Evolutionary conservation across 495 filamentous ascomycete species (phyloP), one percentile per base, ranked within the genome.

Genomic region (Lophiotrema nucula): DNA sequence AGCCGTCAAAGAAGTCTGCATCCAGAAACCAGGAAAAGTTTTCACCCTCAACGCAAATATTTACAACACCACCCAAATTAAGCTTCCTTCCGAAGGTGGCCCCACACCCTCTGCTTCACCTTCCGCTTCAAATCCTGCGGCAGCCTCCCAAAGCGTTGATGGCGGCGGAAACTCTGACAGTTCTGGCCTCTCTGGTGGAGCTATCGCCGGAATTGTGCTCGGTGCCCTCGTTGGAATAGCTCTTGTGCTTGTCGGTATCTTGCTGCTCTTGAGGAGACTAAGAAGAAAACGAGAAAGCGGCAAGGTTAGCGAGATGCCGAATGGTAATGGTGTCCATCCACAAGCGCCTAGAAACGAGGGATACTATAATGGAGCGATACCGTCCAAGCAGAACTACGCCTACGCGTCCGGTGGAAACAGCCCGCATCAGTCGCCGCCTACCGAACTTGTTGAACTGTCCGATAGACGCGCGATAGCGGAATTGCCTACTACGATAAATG

Each of bases 341-440:
- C n/a, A n/a, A n/a, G n/a, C n/a, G n/a, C n/a, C n/a, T n/a, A n/a
- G n/a, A n/a, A 15, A 15, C 8, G 31, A 35, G 15, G 31, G 8
- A 35, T 35, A 35, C 31, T 8, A 35, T 35, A 8, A 35, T 15
- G 31, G 31, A 56, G 24, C 15, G 47, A 24, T 37, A 50, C 58
- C 22, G 48, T 23, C 51, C 56, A 51, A 1, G 58, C 58, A 37
- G 37, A 10, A 4, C 21, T 21, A 51, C 54, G 52, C 37, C 8
- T 1, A 35, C 31, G 8, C 31, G 31, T n/a, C n/a, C n/a, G n/a
- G n/a, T n/a, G n/a, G n/a, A n/a, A n/a, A n/a, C n/a, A n/a, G n/a
- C n/a, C n/a, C n/a, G n/a, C n/a, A n/a, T n/a, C n/a, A n/a, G n/a
- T n/a, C n/a, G n/a, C n/a, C n/a, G n/a, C n/a, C n/a, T n/a, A n/a